Evolutionary conservation across 139 green algal genomes (phyloP), one percentile per base, ranked within the genome.

Genomic region (Pedinophyceae sp.): DNA sequence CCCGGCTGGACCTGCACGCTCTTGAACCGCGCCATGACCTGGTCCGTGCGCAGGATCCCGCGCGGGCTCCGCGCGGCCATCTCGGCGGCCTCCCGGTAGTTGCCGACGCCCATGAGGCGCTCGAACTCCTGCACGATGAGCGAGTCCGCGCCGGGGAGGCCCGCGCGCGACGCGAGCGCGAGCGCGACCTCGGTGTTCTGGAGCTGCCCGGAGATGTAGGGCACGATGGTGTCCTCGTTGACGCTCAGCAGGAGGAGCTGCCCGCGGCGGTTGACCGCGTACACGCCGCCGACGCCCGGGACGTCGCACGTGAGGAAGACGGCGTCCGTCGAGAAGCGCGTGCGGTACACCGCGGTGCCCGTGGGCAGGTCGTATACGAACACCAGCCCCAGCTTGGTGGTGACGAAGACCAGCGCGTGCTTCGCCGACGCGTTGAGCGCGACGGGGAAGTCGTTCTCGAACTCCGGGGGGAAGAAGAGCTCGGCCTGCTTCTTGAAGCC

Each of bases 341-440:
- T 95, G 54, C 91, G 76, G 79, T 97, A 99, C 22, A 97, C 81
- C 24, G 91, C 88, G 19, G 85, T 89, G 19, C 82, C 91, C 6
- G 80, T 93, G 72, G 95, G 83, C 59, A 98, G 68, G 67, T 97
- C 91, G 64, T 99, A 98, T 57, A 99, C 91, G 67, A 99, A 99
- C 54, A 97, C 68, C 29, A 82, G 65, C 53, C 91, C 91, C 18
- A 95, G 77, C 77, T 99, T 99, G 52, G 91, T 97, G 46, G 96
- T 72, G 4, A 96, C 84, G 55, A 98, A 99, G 13, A 93, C 71
- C 60, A 94, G 67, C 38, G 83, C 76, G 61, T 92, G 93, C 61
- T 88, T 88, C 30, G 73, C 57, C 34, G 67, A 81, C 30, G 50
- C 40, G 15, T 20, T 30, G 3, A 57, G 51, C 51, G 50, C 25